Evolutionary conservation across 495 filamentous ascomycete species (phyloP), one percentile per base, ranked within the genome.

Genomic region (Chaetomium tenue): DNA sequence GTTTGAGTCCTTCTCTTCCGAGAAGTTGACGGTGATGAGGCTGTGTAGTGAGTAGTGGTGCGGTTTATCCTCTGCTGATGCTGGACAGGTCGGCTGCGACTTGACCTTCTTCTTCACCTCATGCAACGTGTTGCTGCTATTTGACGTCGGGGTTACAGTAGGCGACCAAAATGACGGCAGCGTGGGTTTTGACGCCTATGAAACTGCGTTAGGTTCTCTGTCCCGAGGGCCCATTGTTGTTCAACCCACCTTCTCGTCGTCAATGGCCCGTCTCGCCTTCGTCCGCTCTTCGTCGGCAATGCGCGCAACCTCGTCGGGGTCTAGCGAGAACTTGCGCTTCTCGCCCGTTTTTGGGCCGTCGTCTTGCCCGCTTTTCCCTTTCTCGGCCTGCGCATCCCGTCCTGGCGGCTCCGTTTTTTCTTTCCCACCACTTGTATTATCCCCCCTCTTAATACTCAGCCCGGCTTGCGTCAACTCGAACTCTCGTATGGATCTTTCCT

Each of bases 101-200:
- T 96, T 96, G 55, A 80, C 71, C 40, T 86, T 80, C 72, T 87
- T 90, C 25, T 81, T 81, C 66, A 88, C 80, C 8, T 81, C 77
- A 66, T 84, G 81, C 9, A 84, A 73, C n/a, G 73, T 66, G 37
- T 78, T 77, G 60, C 74, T 78, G 44, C 72, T 77, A 63, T 82
- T 82, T 2, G 80, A 78, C 0, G 84, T 81, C 0, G 93, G 92
- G 0, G 91, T 94, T 37, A 95, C 79, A 1, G 90, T 89, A 0
- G 94, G 93, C 0, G 95, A 88, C 94, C 94, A 98, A 79, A 98
- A 98, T 3, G 92, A 94, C 0, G 92, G 91, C 0, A 97, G 77
- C n/a, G 84, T 87, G 0, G 86, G 87, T 71, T 90, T 89, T 0
- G 84, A 82, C 0, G 86, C 83, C 76, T 83, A 70, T 23, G 2